These are phyloP conservation scores for Boletellus ananiceps DNA, from an alignment of 768 basidiomycete genomes.

Conservation along the genomic window DNA sequence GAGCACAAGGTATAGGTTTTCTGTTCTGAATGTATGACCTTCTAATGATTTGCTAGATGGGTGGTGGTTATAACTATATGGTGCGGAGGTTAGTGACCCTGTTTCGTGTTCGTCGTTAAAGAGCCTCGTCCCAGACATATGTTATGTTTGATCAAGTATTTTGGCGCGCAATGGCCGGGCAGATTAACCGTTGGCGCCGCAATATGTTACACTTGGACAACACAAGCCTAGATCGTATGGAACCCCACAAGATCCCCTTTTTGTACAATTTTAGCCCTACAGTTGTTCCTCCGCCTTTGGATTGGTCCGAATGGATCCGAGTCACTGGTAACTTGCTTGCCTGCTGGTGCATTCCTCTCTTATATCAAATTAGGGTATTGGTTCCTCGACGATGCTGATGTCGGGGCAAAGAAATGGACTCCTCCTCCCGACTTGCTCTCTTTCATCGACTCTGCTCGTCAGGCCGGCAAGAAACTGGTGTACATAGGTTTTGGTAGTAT, in stretches of 20 bases:
- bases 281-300: conserved; percentile 87
- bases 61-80: conserved; percentile 98
- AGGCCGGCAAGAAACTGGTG: conserved; percentile 79
- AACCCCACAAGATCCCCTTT: conserved; percentile 96
- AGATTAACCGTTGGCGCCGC: conserved; percentile 92
- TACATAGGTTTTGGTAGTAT: conserved; percentile 99
- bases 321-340: conserved; percentile 60
- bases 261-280: conserved; percentile 94
- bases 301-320: conserved; percentile 99
- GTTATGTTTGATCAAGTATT: conserved; percentile 98
- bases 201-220: conserved; percentile 68
- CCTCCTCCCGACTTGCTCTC: conserved; percentile 75
- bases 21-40: conserved; percentile 3
- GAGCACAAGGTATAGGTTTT: conserved; percentile 69
- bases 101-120: conserved; percentile 2
- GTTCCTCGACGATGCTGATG: conserved; percentile 93
- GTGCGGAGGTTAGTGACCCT: conserved; percentile 37
- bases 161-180: conserved; percentile 91
- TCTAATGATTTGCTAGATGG: conserved; percentile 58
- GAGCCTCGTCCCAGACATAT: conserved; percentile 55
- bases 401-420: conserved; percentile 83
- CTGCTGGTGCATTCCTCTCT: conserved; percentile 3
- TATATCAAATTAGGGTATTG: conserved; percentile 68
- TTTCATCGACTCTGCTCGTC: conserved; percentile 79
- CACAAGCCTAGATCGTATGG: conserved; percentile 92